Evolutionary conservation across 139 green algal genomes (phyloP), one percentile per base, ranked within the genome.

Genomic region (Coelastrella sp.): DNA sequence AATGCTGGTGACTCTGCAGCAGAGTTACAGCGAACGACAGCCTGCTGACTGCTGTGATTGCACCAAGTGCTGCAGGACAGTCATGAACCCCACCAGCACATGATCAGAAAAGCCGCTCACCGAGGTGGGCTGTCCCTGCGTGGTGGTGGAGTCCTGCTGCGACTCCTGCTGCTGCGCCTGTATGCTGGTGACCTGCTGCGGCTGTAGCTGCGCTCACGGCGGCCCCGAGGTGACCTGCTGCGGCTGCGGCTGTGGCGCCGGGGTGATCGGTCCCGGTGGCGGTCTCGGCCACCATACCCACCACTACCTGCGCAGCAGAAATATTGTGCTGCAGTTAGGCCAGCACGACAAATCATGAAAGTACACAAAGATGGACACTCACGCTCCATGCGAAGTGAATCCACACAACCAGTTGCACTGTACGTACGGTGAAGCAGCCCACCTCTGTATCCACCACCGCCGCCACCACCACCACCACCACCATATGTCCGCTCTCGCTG

Each of bases 401-500:
- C 3, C 12, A 14, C 12, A 72, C 63, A 3, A 72, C 1, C 63
- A 1, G 1, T 22, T 72, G 63, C 63, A 59, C 25, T 65, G 76
- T 22, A 81, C 14, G n/a, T 27, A 84, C n/a, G 9, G 75, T 14
- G 27, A 24, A 19, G 65, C 58, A 66, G 60, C 56, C 12, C 59
- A 11, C 27, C 9, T 22, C 72, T 58, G 17, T 63, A 70, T 10
- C 25, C 22, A 10, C 24, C 24, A 65, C 8, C 14, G 14, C 74
- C 72, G 35, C 72, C 15, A 6, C 72, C n/a, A 8, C 63, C 49
- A 25, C 65, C 68, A 17, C 19, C 19, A 17, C 68, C 61, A 15
- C 70, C 24, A 14, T 65, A 49, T 82, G 70, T 35, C 73, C 89
- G 90, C 86, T 95, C 93, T 10, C 92, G 82, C 12, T 90, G 84